Evolutionary conservation across 441 rosid genomes (phyloP), one percentile per base, ranked within the genome.

Genomic region (Macaranga tanarius): DNA sequence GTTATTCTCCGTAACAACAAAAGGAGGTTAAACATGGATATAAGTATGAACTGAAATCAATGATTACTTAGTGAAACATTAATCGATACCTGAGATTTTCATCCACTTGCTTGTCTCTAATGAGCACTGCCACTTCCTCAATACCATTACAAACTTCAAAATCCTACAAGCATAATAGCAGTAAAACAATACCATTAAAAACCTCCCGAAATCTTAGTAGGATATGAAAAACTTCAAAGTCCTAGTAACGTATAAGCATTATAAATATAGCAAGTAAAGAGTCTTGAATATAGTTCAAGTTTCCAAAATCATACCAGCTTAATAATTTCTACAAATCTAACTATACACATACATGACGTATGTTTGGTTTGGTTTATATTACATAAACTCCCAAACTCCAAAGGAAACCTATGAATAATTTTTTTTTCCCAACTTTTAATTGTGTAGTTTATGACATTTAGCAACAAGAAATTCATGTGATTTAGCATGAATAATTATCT

Each of bases 61-160:
- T 3, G 12, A 28, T 28, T 28, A 42, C 1, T 52, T 31, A 38
- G 34, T 8, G 16, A 62, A 67, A 61, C 34, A 69, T 57, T 22
- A 19, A 72, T 25, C 64, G 12, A 66, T 73, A 87, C 98, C 96
- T 90, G 77, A 93, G 98, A 81, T 88, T 87, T 85, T 93, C 98
- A 70, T 90, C 97, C 17, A 80, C 88, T 88, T 90, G 93, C 69
- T 90, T 92, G 85, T 90, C 96, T 80, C 86, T 81, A 70, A 92
- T 84, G 69, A 92, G 88, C 74, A 83, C 86, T 12, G 95, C 86
- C 69, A 92, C 94, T 83, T 92, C 96, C 80, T 92, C 97, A 45
- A 92, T 89, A 63, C 97, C 97, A 73, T 86, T 87, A 79, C 87
- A 88, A 19, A 84, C 87, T 81, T 90, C 97, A 79, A 95, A 92